Percentiles rank a stretch among this genome's conserved stretches.
Evolutionary conservation across 169 alveolate genomes (phyloP).

Genomic region (Plasmodium coatneyi): DNA sequence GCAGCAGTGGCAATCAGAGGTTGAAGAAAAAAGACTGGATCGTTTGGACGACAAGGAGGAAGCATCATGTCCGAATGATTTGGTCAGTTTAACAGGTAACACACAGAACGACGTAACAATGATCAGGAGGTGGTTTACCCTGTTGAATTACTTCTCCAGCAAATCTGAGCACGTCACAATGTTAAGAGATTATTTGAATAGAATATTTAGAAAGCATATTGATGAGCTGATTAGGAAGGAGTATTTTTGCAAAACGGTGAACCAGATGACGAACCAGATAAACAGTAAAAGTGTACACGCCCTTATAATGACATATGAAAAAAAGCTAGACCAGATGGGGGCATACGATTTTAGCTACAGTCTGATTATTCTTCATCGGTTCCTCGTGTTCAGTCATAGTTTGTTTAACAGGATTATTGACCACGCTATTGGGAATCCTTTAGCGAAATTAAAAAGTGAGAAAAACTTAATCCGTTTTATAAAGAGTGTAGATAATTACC

Average conservation of each 20-base stretch:
- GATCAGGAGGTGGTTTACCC: conserved; percentile 38
- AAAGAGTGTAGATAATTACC: conserved; percentile 45
- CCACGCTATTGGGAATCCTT: conserved; percentile 23
- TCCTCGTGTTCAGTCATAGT: conserved; percentile 24
- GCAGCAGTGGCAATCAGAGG: not conserved
- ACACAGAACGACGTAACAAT: conserved; percentile 14
- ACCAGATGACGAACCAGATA: conserved; percentile 49
- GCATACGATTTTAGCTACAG: conserved; percentile 63
- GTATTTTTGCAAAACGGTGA: conserved; percentile 44
- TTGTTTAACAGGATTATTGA: conserved; percentile 40
- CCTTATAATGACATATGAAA: conserved; percentile 32
- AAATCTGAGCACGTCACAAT: conserved; percentile 23
- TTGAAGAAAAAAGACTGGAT: not conserved
- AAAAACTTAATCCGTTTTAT: conserved; percentile 37
- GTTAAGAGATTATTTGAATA: conserved; percentile 64
- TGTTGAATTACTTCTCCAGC: not conserved
- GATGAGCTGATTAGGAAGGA: conserved; percentile 13
- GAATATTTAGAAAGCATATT: conserved; percentile 48
- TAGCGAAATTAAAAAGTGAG: conserved; percentile 17
- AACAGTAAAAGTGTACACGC: conserved; percentile 69
- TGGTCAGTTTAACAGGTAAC: not conserved
- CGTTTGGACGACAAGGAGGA: not conserved
- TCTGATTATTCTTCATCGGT: conserved; percentile 25
- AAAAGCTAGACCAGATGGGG: conserved; percentile 16
- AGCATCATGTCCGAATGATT: not conserved